Percentiles rank a stretch among this genome's conserved stretches.
Evolutionary conservation across 345 rosid genomes (phyloP).

Genomic region (Balakata baccata): DNA sequence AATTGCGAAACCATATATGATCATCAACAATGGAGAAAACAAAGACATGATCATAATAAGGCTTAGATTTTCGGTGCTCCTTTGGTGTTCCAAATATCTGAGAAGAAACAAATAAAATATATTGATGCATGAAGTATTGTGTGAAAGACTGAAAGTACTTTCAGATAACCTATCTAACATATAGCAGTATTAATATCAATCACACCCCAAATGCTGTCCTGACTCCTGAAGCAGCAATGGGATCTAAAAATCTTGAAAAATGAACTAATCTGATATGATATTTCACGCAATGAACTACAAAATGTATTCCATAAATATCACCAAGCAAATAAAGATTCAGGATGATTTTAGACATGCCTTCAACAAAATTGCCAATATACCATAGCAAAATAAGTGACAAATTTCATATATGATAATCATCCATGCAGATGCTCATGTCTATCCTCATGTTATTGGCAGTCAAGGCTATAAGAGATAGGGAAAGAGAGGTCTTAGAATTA

Average conservation of each 20-base stretch:
- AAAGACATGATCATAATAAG: conserved; percentile 93
- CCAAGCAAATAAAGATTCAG: background rate
- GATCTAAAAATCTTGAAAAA: background rate
- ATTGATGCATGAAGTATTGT: background rate
- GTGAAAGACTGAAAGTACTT: background rate
- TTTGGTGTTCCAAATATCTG: conserved; percentile 91
- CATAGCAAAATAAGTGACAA: background rate
- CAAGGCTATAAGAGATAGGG: background rate
- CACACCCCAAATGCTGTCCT: background rate
- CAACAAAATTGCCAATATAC: no score
- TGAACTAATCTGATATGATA: background rate
- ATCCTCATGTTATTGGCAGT: background rate
- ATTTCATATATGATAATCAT: background rate
- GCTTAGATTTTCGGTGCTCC: conserved; percentile 87
- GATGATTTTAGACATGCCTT: no score
- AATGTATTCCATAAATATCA: background rate
- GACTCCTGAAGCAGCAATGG: background rate
- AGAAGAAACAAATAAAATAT: background rate
- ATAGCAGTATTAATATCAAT: background rate
- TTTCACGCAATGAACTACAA: background rate
- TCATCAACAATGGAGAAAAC: conserved; percentile 89
- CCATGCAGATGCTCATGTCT: background rate
- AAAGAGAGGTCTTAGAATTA: background rate
- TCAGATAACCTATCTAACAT: background rate
- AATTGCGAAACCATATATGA: conserved; percentile 98